Percentiles rank a stretch among this genome's conserved stretches.
Conservation (phyloP, 345 rosid species). For the Ailanthus altissimus region DNA sequence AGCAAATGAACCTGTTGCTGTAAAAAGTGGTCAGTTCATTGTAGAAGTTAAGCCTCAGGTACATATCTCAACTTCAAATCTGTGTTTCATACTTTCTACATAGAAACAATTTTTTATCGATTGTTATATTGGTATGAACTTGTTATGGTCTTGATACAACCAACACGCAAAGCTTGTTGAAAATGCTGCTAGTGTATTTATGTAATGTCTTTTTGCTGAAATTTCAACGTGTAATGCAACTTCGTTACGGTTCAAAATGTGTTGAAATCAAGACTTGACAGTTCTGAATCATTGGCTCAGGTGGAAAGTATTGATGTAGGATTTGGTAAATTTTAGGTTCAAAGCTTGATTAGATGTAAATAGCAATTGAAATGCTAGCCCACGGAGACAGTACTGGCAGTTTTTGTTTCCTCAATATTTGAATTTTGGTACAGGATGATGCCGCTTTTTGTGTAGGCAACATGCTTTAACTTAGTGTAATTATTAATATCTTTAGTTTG, state of each 20-base stretch:
- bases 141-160: too few species aligned
- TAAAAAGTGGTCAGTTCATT: conserved; percentile 69
- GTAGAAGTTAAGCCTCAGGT: conserved; percentile 88
- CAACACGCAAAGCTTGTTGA: too few species aligned
- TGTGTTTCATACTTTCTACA: neutral
- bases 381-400: neutral
- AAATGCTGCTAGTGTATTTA: too few species aligned
- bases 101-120: neutral
- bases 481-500: neutral
- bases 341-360: neutral
- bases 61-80: conserved; percentile 2
- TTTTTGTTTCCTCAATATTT: neutral
- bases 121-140: neutral
- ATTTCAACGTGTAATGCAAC: too few species aligned
- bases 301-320: neutral
- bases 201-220: too few species aligned
- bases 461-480: neutral
- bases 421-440: neutral
- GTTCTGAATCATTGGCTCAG: neutral
- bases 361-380: neutral
- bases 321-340: neutral
- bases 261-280: too few species aligned
- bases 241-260: too few species aligned
- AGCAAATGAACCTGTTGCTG: conserved; percentile 72
- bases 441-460: neutral